Evolutionary conservation across 768 basidiomycete genomes (phyloP), one percentile per base, ranked within the genome.

Genomic region (Collybia sordida): DNA sequence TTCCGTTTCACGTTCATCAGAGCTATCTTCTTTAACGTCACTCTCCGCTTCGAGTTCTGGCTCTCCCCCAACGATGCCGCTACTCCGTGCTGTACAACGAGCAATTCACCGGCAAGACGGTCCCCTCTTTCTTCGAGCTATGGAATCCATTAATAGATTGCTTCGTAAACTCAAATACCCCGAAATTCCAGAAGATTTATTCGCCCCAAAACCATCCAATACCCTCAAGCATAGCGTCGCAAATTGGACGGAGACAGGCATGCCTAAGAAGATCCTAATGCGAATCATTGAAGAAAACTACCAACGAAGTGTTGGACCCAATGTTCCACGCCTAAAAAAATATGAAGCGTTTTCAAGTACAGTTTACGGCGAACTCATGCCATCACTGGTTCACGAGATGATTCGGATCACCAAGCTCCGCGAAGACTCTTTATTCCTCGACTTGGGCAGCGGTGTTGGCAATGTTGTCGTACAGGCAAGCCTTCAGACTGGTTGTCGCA

Each of bases 331-430:
- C 49, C 77, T 98, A 47, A 85, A 80, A 60, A 81, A 85, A 57
- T 95, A 98, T 65, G 80, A 83, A 59, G 83, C 90, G 24, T 85
- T 95, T 73, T 85, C 89, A 47, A 86, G 86, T 60, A 86, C 86
- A 45, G 90, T 89, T 22, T 98, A 93, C 60, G 96, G 90, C 52
- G 95, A 97, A 63, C 80, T 94, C 43, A 86, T 88, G 82, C 91
- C 89, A 2, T 78, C 78, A 52, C 81, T 95, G 56, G 82, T 93
- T 39, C 85, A 96, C 24, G 80, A 85, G 58, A 82, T 89, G 49
- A 73, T 86, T 35, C 64, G 73, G 24, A 66, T 77, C 35, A 82
- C 85, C 9, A 72, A 72, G 25, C 68, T 92, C 24, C 73, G 69
- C 3, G 76, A 83, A 36, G 71, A 78, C 35, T 86, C 83, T 9